Evolutionary conservation across 2,329 filamentous ascomycete species (phyloP), one percentile per base, ranked within the genome.

Genomic region (Zopfia rhizophila): DNA sequence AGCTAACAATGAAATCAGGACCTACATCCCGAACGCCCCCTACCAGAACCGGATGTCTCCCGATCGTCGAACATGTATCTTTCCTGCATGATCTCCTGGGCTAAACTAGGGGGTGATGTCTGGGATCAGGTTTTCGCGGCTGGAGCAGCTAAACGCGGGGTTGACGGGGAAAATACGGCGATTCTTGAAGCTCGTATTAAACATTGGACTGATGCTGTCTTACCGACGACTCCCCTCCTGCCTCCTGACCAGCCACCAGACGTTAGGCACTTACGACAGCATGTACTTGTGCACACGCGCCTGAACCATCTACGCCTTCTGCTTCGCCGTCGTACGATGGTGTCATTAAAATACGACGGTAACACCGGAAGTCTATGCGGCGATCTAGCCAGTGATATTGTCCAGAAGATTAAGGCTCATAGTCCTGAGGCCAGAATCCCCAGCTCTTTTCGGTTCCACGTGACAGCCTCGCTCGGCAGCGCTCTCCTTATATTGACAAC

Each of bases 231-330:
- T n/a, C 45, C 51, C 11, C 44, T 59, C 4, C 16, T 52, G 4
- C 47, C 53, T 11, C 31, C 31, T 1, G 43, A 59, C 16, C 38
- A 36, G 5, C 24, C 45, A 13, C 43, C 44, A 3, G 51, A 59
- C 5, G 11, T 44, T 12, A 42, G 22, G 19, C 47, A 51, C 39
- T 45, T 45, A 32, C 52, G 43, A 7, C 45, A 58, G 25, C 45
- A 55, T 18, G 54, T 58, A 19, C 30, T 61, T 17, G 22, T 66
- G 7, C 38, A 50, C 6, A 51, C 57, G 17, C 56, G 54, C 39
- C 47, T 62, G 32, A 49, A 58, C 13, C 56, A 61, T 23, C 50
- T 68, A 21, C 49, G 57, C 11, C 51, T 73, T 21, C 47, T 62
- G 13, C 50, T 65, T 28, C 33, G 54, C 28, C 57, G 67, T 12